Percentiles rank a stretch among this genome's conserved stretches.
These are phyloP conservation scores for Cucurbita maxima DNA, from an alignment of 306 rosid genomes.

Conservation along the genomic window DNA sequence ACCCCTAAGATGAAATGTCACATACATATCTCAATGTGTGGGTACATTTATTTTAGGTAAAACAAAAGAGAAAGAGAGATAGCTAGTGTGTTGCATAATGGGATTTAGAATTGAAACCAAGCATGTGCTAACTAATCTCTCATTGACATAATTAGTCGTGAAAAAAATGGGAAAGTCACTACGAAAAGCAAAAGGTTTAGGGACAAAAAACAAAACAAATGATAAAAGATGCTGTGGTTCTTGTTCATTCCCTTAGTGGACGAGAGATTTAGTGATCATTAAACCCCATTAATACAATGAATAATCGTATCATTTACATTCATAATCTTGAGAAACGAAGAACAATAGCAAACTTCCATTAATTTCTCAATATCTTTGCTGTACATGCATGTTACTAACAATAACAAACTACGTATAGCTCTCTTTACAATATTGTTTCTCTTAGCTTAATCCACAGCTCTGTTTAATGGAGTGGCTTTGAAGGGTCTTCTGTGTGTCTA, in stretches of 20 bases:
- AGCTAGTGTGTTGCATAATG: background rate
- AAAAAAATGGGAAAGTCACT: background rate
- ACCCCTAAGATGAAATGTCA: background rate
- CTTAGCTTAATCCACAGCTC: background rate
- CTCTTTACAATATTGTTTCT: background rate
- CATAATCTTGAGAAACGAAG: background rate
- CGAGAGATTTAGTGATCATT: constrained; percentile 11
- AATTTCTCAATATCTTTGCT: background rate
- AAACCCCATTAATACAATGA: constrained; percentile 11
- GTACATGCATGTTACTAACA: constrained; percentile 6
- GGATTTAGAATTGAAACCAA: constrained; percentile 5
- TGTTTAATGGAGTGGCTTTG: background rate
- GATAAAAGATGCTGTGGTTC: background rate
- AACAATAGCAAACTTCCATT: constrained; percentile 1
- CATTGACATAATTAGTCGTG: constrained; percentile 5
- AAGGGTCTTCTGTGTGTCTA: background rate
- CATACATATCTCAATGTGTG: background rate
- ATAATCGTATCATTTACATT: background rate
- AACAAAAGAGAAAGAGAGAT: background rate
- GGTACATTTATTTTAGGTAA: background rate
- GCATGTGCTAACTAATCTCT: constrained; percentile 6
- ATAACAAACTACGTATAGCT: background rate
- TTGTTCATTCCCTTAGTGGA: constrained; percentile 18
- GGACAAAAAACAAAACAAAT: background rate
- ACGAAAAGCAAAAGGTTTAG: background rate